These are phyloP conservation scores for Hortiboletus campestris DNA, from an alignment of 768 basidiomycete species.

Conservation along the genomic window DNA sequence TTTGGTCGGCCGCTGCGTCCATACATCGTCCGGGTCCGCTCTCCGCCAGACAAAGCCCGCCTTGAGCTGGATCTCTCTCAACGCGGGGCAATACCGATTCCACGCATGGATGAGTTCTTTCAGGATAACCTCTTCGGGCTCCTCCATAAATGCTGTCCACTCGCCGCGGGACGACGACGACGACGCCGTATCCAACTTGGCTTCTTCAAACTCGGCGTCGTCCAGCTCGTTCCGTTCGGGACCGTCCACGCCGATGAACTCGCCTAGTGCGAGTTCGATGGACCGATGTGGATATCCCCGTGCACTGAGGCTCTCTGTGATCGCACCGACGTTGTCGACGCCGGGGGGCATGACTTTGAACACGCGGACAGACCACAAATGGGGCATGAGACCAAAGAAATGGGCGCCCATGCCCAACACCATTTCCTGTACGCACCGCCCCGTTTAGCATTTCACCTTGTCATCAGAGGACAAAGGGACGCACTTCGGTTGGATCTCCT, in stretches of 20 bases:
- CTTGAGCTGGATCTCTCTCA: slow-evolving; percentile 43
- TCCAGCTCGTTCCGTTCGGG: slow-evolving; percentile 18
- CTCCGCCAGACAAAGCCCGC: slow-evolving; percentile 41
- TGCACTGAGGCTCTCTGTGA: slow-evolving; percentile 4
- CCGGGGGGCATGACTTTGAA: slow-evolving; percentile 29
- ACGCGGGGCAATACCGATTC: slow-evolving; percentile 38
- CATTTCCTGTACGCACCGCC: slow-evolving; percentile 27
- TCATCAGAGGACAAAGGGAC: slow-evolving; percentile 6
- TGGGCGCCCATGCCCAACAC: slow-evolving; percentile 44
- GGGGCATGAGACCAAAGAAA: slow-evolving; percentile 37
- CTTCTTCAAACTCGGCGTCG: slow-evolving; percentile 23
- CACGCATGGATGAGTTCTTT: slow-evolving; percentile 42
- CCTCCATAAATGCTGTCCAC: background rate
- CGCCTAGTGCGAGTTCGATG: slow-evolving; percentile 8
- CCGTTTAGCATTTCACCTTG: background rate
- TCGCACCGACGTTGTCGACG: slow-evolving; percentile 2
- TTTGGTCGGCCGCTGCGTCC: slow-evolving; percentile 29
- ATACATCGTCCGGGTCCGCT: slow-evolving; percentile 34
- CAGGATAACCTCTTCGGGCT: slow-evolving; percentile 29
- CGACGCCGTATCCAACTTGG: background rate
- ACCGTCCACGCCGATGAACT: slow-evolving; percentile 7
- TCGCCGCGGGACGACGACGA: background rate
- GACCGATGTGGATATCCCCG: slow-evolving; percentile 14
- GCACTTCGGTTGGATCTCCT: slow-evolving; percentile 41
- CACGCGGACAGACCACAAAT: slow-evolving; percentile 39